Percentiles rank a stretch among this genome's conserved stretches.
Conservation (phyloP, 2,329 filamentous ascomycete genomes). For the Ascochyta pisi region DNA sequence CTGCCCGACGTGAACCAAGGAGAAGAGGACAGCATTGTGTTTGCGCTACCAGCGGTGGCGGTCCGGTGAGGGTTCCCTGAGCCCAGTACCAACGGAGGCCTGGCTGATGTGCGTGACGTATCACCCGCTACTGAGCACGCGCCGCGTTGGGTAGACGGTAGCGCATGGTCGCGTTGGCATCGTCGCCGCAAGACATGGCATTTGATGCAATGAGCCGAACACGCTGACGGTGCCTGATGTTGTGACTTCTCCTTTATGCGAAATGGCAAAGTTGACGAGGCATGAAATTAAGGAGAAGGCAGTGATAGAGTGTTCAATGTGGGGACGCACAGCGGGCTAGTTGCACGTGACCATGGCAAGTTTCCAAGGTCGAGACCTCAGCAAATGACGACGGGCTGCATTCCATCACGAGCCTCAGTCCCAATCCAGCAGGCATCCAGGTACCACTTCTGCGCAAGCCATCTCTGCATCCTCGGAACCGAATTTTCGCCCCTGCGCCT, state of each 20-base stretch:
- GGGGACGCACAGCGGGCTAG: conserved; percentile 1
- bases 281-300: conserved; percentile 34
- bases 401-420: conserved; percentile 34
- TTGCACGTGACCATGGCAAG: conserved; percentile 1
- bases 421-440: conserved; percentile 21
- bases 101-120: conserved; percentile 14
- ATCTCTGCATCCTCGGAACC: conserved; percentile 9
- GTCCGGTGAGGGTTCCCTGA: neutral
- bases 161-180: conserved; percentile 1
- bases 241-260: conserved; percentile 33
- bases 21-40: conserved; percentile 1
- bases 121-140: conserved; percentile 12
- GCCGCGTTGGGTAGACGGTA: conserved; percentile 1
- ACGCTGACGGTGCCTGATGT: neutral
- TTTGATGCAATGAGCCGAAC: neutral
- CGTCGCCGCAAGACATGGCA: neutral
- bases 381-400: conserved; percentile 35
- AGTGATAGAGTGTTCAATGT: conserved; percentile 7
- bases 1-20: conserved; percentile 5
- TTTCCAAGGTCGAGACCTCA: neutral
- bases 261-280: conserved; percentile 11
- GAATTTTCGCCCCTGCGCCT: conserved; percentile 17
- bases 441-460: conserved; percentile 9
- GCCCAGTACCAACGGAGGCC: neutral
- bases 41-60: conserved; percentile 6